Evolutionary conservation across 768 basidiomycete species (phyloP), one percentile per base, ranked within the genome.

Genomic region (Guyanaporus albipodus): DNA sequence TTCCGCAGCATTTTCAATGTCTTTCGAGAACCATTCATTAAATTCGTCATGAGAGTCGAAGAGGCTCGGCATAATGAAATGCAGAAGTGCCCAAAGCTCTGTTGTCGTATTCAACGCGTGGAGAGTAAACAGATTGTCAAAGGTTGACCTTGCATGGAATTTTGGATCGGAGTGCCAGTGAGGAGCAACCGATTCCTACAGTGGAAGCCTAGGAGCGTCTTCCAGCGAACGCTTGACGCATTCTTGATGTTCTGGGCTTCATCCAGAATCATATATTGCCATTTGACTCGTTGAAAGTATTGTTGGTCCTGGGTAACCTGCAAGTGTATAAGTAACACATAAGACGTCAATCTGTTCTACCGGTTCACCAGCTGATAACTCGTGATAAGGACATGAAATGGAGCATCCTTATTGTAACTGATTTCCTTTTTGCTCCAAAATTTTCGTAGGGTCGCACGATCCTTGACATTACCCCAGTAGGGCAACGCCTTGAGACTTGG

Each of bases 251-350:
- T 97, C 68, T 99, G 96, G 2, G 96, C 96, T 68, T 99, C 96
- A 59, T 99, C 96, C n/a, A 99, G 76, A 49, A 99, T 82, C 95
- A 98, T 98, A 64, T 98, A 99, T 69, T 99, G 96, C 96, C 96
- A 99, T 61, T 92, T 95, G 52, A 97, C 86, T 31, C 89, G 81
- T 61, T 96, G 91, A 70, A 99, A 95, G 69, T 99, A 96, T 57
- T 97, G 91, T 61, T 96, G 93, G 63, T 98, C 96, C 73, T 91
- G 88, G 2, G 91, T 93, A 38, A 95, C 83, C 90, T 92, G 58
- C 14, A 37, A 42, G 26, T 17, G 27, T 19, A 42, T 67, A 22
- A 39, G 45, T 21, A 24, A 42, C 8, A 15, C 18, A 29, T 32
- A 17, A 6, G 4, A 33, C 17, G 12, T 4, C 43, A 12, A 8